phyloP scores from a whole-genome alignment of 192 early-diverging fungal genomes.

The Coemansia sp. region DNA sequence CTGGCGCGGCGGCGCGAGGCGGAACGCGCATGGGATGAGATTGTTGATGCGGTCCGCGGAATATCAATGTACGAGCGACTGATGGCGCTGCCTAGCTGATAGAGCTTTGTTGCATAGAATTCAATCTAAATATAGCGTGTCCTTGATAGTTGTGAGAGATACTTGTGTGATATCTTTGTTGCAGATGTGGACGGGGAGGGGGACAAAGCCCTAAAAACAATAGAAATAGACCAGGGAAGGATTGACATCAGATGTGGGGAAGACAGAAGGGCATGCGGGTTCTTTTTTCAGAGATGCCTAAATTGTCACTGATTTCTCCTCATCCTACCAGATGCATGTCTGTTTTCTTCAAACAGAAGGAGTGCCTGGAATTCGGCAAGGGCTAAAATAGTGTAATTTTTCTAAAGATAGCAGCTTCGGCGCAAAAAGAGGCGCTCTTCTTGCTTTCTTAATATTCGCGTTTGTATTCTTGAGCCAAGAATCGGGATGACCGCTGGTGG shows the following conservation, averaged over 20 bases:
- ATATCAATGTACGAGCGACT: slow-evolving; percentile 36
- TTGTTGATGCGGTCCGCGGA: slow-evolving; percentile 46
- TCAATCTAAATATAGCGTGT: background rate
- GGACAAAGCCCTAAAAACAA: background rate
- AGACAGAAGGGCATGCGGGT: slow-evolving; percentile 11
- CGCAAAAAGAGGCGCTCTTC: background rate
- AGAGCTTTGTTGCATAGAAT: background rate
- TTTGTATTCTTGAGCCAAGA: slow-evolving; percentile 4
- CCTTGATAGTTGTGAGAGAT: slow-evolving; percentile 6
- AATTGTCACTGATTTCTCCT: slow-evolving; percentile 9
- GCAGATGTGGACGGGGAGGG: background rate
- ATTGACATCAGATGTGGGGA: slow-evolving; percentile 18
- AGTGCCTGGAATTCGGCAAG: background rate
- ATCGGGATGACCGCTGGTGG: slow-evolving; percentile 2
- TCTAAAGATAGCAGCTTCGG: slow-evolving; percentile 6
- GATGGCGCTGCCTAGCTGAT: slow-evolving; percentile 25
- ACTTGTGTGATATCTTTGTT: slow-evolving; percentile 1
- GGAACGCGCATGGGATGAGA: slow-evolving; percentile 40
- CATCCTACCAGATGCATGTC: slow-evolving; percentile 1
- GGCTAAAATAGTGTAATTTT: background rate
- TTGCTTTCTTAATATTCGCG: slow-evolving; percentile 3
- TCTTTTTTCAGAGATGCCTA: slow-evolving; percentile 7
- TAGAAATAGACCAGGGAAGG: slow-evolving; percentile 6
- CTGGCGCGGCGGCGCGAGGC: slow-evolving; percentile 42
- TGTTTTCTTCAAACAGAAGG: background rate